Evolutionary conservation across 2,329 filamentous ascomycete genomes (phyloP), one percentile per base, ranked within the genome.

Genomic region (Knoxdaviesia capensis): DNA sequence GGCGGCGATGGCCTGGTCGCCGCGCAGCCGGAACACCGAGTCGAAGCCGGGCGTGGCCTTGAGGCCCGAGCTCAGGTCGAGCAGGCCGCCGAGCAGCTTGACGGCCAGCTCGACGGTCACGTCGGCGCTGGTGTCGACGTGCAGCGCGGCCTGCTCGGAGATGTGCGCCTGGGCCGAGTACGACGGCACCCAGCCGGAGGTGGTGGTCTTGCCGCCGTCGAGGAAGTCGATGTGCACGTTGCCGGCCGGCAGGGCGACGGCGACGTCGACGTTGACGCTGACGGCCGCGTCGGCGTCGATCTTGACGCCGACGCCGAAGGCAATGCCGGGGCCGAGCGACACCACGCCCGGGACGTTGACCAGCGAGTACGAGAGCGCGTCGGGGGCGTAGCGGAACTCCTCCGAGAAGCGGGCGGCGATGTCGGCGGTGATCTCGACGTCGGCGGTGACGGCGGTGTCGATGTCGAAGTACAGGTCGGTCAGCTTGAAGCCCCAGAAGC

Each of bases 401-500:
- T 56, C 53, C 41, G 46, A 51, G 47, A 58, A 60, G 2, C 56
- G 46, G 1, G 55, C 55, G 3, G 48, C 51, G 6, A 62, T 52
- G 10, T 55, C 52, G 34, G 58, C 53, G 32, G 53, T 54, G 29
- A 66, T 41, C 11, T 48, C 56, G 3, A 65, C 46, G 33, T 57
- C 52, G 3, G 59, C 56, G 10, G 52, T 53, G 41, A 64, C 53
- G 28, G 50, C 48, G 28, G 60, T 53, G 41, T 63, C 59, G 45
- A 65, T 54, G 45, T 65, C 61, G 38, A 66, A 60, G 49, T 58
- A 59, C 5, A 65, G 53, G 30, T 52, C 48, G 37, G 60, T 48
- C 5, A 61, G 48, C 36, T 53, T 49, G 36, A 52, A 51, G n/a
- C 46, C 45, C 39, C 53, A 49, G 46, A 63, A 57, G 46, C 56